phyloP scores from a whole-genome alignment of 208 protist species.

The Porcisia hertigi region DNA sequence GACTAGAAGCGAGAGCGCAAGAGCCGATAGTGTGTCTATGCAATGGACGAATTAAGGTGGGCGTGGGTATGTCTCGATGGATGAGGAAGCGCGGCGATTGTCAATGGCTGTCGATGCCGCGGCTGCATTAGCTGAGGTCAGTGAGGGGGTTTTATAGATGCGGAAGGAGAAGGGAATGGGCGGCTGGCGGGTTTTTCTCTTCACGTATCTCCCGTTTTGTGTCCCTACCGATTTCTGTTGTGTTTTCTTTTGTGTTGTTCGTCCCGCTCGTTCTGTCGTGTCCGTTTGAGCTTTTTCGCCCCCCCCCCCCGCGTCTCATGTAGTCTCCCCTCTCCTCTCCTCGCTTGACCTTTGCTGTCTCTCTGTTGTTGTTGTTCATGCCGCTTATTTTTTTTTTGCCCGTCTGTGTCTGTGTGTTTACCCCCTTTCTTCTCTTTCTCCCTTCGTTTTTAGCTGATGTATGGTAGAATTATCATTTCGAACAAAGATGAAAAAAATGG shows the following conservation, averaged over 20 bases:
- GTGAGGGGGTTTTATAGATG: background rate
- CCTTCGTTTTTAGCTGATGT: conserved; percentile 8
- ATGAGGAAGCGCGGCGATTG: background rate
- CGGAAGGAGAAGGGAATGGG: background rate
- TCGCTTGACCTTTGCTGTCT: no score
- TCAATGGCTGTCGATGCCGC: background rate
- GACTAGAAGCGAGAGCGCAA: background rate
- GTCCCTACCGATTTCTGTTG: background rate
- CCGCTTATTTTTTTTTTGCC: background rate
- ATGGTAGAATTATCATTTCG: conserved; percentile 12
- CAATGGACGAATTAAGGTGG: background rate
- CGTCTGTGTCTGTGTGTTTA: background rate
- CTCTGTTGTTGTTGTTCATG: background rate
- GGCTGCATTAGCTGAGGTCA: background rate
- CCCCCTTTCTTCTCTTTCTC: conserved; percentile 7
- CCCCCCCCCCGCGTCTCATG: background rate
- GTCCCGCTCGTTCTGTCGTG: background rate
- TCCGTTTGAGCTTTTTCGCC: background rate
- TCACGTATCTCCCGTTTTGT: background rate
- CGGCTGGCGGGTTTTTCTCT: background rate
- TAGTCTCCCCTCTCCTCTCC: background rate
- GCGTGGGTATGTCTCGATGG: background rate
- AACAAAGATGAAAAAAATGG: conserved; percentile 20
- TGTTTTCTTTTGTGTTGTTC: background rate
- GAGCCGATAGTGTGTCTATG: background rate